Evolutionary conservation across 495 filamentous ascomycete species (phyloP), one percentile per base, ranked within the genome.

Genomic region (Melanomma pulvis-pyrius): DNA sequence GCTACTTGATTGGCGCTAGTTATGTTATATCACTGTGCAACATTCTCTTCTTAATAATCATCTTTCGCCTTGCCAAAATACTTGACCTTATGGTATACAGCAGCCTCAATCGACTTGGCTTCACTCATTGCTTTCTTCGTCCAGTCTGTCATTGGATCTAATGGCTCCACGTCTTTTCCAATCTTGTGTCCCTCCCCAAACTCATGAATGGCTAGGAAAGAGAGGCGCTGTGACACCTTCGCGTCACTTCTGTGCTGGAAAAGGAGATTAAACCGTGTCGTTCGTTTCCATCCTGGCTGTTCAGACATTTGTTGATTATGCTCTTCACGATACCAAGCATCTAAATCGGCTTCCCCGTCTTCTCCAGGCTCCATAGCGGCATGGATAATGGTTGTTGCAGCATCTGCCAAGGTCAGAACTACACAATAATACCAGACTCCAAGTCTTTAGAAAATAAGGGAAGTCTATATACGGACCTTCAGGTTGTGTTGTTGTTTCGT

Each of bases 291-390:
- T n/a, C 69, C 69, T 1, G 69, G 69, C 46, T 72, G 34, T 41
- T 68, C 44, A 11, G 65, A 68, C 65, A 72, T 72, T 48, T 72
- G 65, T 29, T 65, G 52, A 32, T 72, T 72, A 28, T 72, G 65
- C 28, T 72, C 69, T 12, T 72, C 61, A 21, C 69, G 69, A 41
- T 72, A 72, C 65, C 69, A 72, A 17, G 65, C 56, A 15, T 68
- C 69, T 19, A 72, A 41, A 25, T 68, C 65, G 0, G 54, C 56
- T 25, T 59, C 69, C 3, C 61, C 57, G n/a, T 61, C 69, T 8
- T 34, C 26, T 9, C 22, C 8, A 1, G 69, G 65, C n/a, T 68
- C 59, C 46, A 67, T 67, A 15, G 63, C 63, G 12, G 58, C 63
- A 26, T 51, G 47, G 15, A 71, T 59, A 24, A 71, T 61, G n/a